These are phyloP conservation scores for Lepraria neglecta DNA, from an alignment of 495 filamentous ascomycete genomes.

Conservation along the genomic window DNA sequence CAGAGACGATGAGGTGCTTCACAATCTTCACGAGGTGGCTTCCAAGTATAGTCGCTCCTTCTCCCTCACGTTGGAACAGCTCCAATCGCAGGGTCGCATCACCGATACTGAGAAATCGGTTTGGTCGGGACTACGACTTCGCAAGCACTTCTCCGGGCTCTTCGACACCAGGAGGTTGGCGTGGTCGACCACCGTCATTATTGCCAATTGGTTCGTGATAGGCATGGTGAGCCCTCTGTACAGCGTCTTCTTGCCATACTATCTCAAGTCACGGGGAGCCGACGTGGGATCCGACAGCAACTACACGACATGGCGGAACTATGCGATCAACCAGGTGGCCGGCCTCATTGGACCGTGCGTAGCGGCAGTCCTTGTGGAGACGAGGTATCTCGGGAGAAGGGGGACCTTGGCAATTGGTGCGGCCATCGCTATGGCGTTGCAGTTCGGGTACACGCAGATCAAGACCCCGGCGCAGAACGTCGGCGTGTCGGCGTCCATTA, in stretches of 20 bases:
- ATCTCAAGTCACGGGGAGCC: slow-evolving; percentile 44
- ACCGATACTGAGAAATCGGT: slow-evolving; percentile 32
- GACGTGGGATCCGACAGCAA: slow-evolving; percentile 38
- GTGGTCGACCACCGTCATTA: slow-evolving; percentile 57
- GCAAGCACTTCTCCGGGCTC: slow-evolving; percentile 55
- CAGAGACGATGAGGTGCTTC: slow-evolving; percentile 55
- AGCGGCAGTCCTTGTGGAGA: slow-evolving; percentile 36
- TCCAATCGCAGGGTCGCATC: slow-evolving; percentile 31
- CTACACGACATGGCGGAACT: slow-evolving; percentile 62
- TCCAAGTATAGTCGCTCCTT: slow-evolving; percentile 56
- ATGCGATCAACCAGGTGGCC: slow-evolving; percentile 40
- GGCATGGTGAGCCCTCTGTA: slow-evolving; percentile 64
- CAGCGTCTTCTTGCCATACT: slow-evolving; percentile 58
- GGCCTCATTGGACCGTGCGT: slow-evolving; percentile 39
- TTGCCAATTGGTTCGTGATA: slow-evolving; percentile 64
- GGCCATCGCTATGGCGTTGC: slow-evolving; percentile 38
- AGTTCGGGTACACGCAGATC: slow-evolving; percentile 43
- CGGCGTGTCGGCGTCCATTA: slow-evolving; percentile 38
- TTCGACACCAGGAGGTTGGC: slow-evolving; percentile 55
- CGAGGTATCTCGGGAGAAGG: slow-evolving; percentile 33
- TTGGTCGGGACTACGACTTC: slow-evolving; percentile 32
- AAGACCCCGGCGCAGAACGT: slow-evolving; percentile 39
- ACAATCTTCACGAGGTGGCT: slow-evolving; percentile 55
- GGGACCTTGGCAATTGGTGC: slow-evolving; percentile 39
- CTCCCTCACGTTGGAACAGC: slow-evolving; percentile 52